Evolutionary conservation across 1,139 yeast genomes (phyloP).

Genomic region (Wickerhamomyces sp.): DNA sequence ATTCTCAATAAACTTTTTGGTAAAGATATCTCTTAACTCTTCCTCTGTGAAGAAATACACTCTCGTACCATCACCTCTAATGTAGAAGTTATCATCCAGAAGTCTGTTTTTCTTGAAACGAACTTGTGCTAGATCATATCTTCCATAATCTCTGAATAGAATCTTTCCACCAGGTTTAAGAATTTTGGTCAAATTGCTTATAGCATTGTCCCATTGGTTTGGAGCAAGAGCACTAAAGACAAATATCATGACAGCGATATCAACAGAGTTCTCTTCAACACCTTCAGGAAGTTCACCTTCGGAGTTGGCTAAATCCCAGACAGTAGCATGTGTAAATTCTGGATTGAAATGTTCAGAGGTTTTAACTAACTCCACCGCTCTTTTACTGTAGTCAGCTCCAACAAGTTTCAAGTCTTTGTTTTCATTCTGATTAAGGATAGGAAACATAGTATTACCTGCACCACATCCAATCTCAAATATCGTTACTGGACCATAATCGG

Average conservation of each 20-base stretch:
- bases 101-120: constrained; percentile 86
- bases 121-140: constrained; percentile 93
- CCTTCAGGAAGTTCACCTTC: constrained; percentile 78
- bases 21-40: constrained; percentile 73
- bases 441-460: constrained; percentile 95
- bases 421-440: constrained; percentile 74
- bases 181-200: constrained; percentile 59
- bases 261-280: constrained; percentile 76
- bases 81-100: constrained; percentile 87
- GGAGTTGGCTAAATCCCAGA: constrained; percentile 91
- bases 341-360: constrained; percentile 56
- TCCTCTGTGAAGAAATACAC: constrained; percentile 96
- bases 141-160: constrained; percentile 88
- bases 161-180: constrained; percentile 92
- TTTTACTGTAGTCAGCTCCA: constrained; percentile 88
- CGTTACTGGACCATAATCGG: constrained; percentile 62
- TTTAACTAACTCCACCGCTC: constrained; percentile 83
- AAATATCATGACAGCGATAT: constrained; percentile 87
- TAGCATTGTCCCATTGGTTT: constrained; percentile 81
- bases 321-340: constrained; percentile 73
- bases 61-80: constrained; percentile 96
- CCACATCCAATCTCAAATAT: constrained; percentile 97
- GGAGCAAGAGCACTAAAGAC: constrained; percentile 93
- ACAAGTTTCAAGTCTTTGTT: constrained; percentile 69
- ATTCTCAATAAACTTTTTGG: constrained; percentile 55